phyloP scores from a whole-genome alignment of 805 yeast genomes.

The Pichia exigua region DNA sequence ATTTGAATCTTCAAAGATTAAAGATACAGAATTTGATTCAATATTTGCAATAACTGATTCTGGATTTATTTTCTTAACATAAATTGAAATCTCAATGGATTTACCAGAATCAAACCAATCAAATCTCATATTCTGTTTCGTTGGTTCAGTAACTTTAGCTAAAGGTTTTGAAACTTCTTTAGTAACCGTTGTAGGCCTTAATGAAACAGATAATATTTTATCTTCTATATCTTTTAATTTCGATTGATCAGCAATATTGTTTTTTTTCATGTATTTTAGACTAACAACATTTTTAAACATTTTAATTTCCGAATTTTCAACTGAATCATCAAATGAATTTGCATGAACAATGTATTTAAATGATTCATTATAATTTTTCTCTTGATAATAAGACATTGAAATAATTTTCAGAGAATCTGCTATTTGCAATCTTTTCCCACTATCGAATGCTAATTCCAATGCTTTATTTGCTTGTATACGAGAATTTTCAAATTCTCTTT shows the following conservation, averaged over 20 bases:
- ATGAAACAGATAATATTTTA: neutral
- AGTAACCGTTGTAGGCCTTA: neutral
- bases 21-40: slow-evolving; percentile 28
- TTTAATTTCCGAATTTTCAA: slow-evolving; percentile 35
- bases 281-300: slow-evolving; percentile 40
- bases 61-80: slow-evolving; percentile 55
- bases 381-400: slow-evolving; percentile 39
- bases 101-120: slow-evolving; percentile 69
- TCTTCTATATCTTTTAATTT: slow-evolving; percentile 2
- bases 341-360: slow-evolving; percentile 36
- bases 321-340: slow-evolving; percentile 30
- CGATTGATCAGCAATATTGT: slow-evolving; percentile 23
- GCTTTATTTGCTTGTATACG: slow-evolving; percentile 40
- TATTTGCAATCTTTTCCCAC: slow-evolving; percentile 40
- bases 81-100: slow-evolving; percentile 58
- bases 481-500: slow-evolving; percentile 41
- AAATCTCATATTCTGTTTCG: slow-evolving; percentile 32
- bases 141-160: slow-evolving; percentile 5
- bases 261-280: slow-evolving; percentile 26
- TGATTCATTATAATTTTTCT: slow-evolving; percentile 36
- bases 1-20: slow-evolving; percentile 40
- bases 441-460: slow-evolving; percentile 32
- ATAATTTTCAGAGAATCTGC: slow-evolving; percentile 42
- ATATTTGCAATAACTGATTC: slow-evolving; percentile 39
- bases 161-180: neutral